Evolutionary conservation across 2,329 filamentous ascomycete species (phyloP).

Genomic region (Clathrospora elynae): DNA sequence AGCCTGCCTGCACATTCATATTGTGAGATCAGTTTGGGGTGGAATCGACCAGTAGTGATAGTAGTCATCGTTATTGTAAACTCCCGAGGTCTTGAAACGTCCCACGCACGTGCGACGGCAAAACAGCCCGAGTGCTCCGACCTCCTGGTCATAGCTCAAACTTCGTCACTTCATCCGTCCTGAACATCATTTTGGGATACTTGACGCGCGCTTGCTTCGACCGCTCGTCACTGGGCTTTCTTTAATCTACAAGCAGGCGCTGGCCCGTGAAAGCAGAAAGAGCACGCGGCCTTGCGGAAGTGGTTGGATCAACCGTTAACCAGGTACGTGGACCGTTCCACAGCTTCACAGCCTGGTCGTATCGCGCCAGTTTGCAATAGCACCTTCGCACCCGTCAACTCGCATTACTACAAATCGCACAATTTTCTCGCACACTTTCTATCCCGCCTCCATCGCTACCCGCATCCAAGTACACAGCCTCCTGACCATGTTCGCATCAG

Average conservation of each 20-base stretch:
- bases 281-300: slow-evolving; percentile 13
- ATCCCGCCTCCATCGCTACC: slow-evolving; percentile 2
- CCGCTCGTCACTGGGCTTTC: not conserved
- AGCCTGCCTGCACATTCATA: too few relatives aligned
- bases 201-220: slow-evolving; percentile 6
- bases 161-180: slow-evolving; percentile 5
- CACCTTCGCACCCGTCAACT: not conserved
- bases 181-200: slow-evolving; percentile 11
- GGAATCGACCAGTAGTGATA: slow-evolving; percentile 1
- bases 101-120: slow-evolving; percentile 19
- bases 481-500: slow-evolving; percentile 23
- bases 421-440: not conserved
- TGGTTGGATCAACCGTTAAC: slow-evolving; percentile 15
- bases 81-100: too few relatives aligned
- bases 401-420: not conserved
- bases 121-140: slow-evolving; percentile 11
- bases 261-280: slow-evolving; percentile 8
- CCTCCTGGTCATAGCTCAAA: slow-evolving; percentile 27
- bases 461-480: slow-evolving; percentile 1
- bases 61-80: too few relatives aligned
- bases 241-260: slow-evolving; percentile 5
- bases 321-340: slow-evolving; percentile 19
- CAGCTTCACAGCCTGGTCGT: slow-evolving; percentile 5
- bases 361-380: not conserved
- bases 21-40: too few relatives aligned